Evolutionary conservation across 31 red algal genomes (phyloP), one percentile per base, ranked within the genome.

Genomic region (Pterothamnion heteromorphum): DNA sequence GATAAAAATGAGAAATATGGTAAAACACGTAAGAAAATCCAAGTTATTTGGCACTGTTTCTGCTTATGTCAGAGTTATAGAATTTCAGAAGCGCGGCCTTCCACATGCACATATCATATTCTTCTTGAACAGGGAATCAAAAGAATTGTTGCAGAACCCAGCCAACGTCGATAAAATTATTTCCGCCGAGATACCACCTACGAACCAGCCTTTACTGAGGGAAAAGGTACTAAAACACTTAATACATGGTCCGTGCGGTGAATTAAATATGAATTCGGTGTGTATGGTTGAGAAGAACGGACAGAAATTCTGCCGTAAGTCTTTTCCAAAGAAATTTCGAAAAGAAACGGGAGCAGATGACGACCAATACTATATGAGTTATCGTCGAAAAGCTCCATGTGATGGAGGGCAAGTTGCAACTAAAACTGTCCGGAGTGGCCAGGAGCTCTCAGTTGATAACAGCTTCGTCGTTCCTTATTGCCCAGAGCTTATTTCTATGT

Each of bases 81-180:
- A 87, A 23, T 92, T 92, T 38, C 72, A 92, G 2, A 92, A 92
- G 23, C 78, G 80, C 1, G 76, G 90, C 1, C 78, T 92, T 9
- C 90, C 76, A 30, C 90, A 86, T 34, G 78, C 23, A 0, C 90
- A 92, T 0, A 0, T 14, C 31, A 51, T 85, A 26, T 86, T 92
- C 80, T 87, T 92, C 34, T 80, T 92, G 3, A 0, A 87, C 14
- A 44, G 85, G 21, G 35, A 44, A 9, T 57, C 85, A 20, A 88
- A 88, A 58, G 18, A 88, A 4, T 14, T 18, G 5, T 39, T 88
- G n/a, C 20, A 14, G 14, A 0, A 88, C 31, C 0, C 0, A 20
- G 20, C 22, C 18, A 57, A 44, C 85, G 14, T 88, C 85, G 26
- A 88, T 64, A 20, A 88, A 20, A 31, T 58, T 24, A 88, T 88